Conservation (phyloP, 495 filamentous ascomycete genomes). For the Penicillium tannophilum region DNA sequence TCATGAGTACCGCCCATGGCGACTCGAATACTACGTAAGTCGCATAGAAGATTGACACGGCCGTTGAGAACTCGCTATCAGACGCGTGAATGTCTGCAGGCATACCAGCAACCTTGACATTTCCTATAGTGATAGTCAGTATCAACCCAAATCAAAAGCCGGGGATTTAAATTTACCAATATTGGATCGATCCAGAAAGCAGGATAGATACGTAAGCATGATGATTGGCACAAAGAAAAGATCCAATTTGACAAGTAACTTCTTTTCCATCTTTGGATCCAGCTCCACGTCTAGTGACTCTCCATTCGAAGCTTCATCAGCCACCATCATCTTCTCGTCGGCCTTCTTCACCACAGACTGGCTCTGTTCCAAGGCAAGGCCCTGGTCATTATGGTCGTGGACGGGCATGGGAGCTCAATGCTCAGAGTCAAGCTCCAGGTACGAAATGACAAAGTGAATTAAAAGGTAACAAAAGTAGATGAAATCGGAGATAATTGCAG, state of each 20-base stretch:
- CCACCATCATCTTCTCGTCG: slow-evolving; percentile 2
- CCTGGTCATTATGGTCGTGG: background rate
- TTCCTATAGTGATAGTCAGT: slow-evolving; percentile 33
- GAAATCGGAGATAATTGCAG: background rate
- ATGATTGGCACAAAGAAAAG: slow-evolving; percentile 47
- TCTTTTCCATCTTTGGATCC: slow-evolving; percentile 37
- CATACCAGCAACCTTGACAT: slow-evolving; percentile 49
- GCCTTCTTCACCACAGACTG: slow-evolving; percentile 20
- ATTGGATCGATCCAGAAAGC: slow-evolving; percentile 50
- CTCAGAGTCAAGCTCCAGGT: background rate
- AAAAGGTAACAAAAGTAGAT: background rate
- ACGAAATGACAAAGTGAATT: background rate
- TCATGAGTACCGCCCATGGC: slow-evolving; percentile 47
- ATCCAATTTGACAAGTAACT: slow-evolving; percentile 47
- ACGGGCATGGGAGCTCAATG: slow-evolving; percentile 7
- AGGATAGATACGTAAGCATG: slow-evolving; percentile 49
- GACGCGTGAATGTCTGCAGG: slow-evolving; percentile 47
- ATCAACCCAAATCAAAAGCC: background rate
- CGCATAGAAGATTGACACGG: slow-evolving; percentile 54
- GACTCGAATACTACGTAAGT: slow-evolving; percentile 52
- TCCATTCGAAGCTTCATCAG: slow-evolving; percentile 15
- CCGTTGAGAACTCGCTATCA: slow-evolving; percentile 45
- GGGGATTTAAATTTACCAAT: slow-evolving; percentile 35
- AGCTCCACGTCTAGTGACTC: slow-evolving; percentile 31
- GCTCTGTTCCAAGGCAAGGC: slow-evolving; percentile 15